Evolutionary conservation across 345 rosid genomes (phyloP).

Genomic region (Pelargonium nanum): DNA sequence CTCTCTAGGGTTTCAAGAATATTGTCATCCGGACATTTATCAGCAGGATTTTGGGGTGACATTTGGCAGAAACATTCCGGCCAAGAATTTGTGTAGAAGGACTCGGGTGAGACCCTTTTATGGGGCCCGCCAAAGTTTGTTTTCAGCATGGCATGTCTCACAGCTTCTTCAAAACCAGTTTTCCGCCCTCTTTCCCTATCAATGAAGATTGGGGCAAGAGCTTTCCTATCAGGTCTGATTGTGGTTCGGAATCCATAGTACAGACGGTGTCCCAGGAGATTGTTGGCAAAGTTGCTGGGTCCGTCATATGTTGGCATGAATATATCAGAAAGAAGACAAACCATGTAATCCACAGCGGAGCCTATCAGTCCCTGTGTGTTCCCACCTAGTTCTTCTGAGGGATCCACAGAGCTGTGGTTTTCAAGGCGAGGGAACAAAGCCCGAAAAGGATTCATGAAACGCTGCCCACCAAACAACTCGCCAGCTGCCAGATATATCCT

Average conservation of each 20-base stretch:
- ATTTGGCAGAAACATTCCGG: slow-evolving; percentile 93
- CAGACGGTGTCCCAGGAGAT: slow-evolving; percentile 93
- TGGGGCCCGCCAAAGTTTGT: slow-evolving; percentile 96
- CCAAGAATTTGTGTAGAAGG: slow-evolving; percentile 98
- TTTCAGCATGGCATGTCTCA: slow-evolving; percentile 66
- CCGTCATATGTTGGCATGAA: slow-evolving; percentile 99
- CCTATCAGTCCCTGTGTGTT: slow-evolving; percentile 70
- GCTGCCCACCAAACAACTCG: slow-evolving; percentile 86
- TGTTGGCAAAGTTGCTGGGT: slow-evolving; percentile 98
- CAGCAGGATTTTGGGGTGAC: slow-evolving; percentile 48
- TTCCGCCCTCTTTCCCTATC: slow-evolving; percentile 58
- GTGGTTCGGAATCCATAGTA: slow-evolving; percentile 96
- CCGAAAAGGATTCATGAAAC: slow-evolving; percentile 79
- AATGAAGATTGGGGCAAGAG: slow-evolving; percentile 70
- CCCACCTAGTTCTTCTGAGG: slow-evolving; percentile 57
- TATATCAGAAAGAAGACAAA: slow-evolving; percentile 89
- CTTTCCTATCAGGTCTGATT: slow-evolving; percentile 88
- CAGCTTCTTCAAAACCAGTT: slow-evolving; percentile 68
- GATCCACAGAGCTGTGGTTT: slow-evolving; percentile 83
- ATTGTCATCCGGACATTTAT: slow-evolving; percentile 87
- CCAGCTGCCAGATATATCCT: slow-evolving; percentile 93
- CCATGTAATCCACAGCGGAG: slow-evolving; percentile 99
- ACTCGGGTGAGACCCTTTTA: slow-evolving; percentile 74
- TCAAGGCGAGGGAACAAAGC: slow-evolving; percentile 74
- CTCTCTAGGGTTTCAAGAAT: slow-evolving; percentile 56